Conservation (phyloP, 257 asterid genomes). For the Capsicum baccatum region DNA sequence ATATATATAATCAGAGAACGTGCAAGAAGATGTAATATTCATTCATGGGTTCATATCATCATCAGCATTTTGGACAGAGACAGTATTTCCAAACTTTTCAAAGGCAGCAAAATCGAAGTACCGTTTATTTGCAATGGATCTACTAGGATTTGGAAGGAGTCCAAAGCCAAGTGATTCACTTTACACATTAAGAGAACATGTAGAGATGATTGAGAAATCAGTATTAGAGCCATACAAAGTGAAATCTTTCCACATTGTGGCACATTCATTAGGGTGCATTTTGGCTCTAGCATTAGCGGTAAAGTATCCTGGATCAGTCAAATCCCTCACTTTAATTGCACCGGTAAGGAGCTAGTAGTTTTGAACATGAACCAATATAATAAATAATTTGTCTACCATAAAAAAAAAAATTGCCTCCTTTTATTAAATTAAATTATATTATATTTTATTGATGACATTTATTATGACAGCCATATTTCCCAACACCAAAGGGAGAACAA, state of each 20-base stretch:
- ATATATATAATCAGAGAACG: slow-evolving; percentile 45
- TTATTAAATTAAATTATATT: no score
- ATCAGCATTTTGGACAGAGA: slow-evolving; percentile 92
- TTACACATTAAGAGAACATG: slow-evolving; percentile 79
- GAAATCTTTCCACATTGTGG: slow-evolving; percentile 89
- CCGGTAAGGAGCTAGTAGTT: slow-evolving; percentile 55
- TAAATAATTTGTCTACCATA: background rate
- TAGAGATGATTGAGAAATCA: slow-evolving; percentile 89
- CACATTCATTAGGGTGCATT: slow-evolving; percentile 93
- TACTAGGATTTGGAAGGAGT: slow-evolving; percentile 90
- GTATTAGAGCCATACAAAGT: slow-evolving; percentile 73
- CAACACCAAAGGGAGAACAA: slow-evolving; percentile 76
- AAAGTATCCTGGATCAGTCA: slow-evolving; percentile 61
- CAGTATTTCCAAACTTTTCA: slow-evolving; percentile 82
- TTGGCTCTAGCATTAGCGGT: slow-evolving; percentile 90
- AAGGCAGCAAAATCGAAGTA: slow-evolving; percentile 67
- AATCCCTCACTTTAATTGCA: slow-evolving; percentile 84
- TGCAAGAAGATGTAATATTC: slow-evolving; percentile 79
- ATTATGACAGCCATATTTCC: slow-evolving; percentile 87
- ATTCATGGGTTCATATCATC: slow-evolving; percentile 95
- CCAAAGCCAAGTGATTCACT: slow-evolving; percentile 88
- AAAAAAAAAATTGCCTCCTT: no score
- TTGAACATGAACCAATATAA: background rate
- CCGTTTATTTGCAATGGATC: slow-evolving; percentile 83
- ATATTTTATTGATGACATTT: background rate